phyloP scores from a whole-genome alignment of 2,329 filamentous ascomycete species.

The Alternaria infectoria region DNA sequence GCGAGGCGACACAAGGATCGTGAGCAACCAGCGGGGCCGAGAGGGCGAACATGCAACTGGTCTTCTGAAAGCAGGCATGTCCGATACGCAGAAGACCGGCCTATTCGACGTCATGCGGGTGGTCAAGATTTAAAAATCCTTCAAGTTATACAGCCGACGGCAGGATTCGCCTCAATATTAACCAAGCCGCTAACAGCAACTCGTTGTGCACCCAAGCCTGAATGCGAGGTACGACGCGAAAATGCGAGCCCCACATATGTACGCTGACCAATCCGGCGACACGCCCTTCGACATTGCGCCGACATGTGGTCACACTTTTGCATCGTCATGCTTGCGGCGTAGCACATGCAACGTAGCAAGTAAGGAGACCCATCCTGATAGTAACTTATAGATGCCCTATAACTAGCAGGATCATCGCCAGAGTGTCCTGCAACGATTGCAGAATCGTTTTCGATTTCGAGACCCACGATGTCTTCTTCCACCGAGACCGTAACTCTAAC shows the following conservation, averaged over 20 bases:
- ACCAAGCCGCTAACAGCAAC: background rate
- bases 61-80: constrained; percentile 30
- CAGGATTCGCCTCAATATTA: background rate
- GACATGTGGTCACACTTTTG: background rate
- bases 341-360: background rate
- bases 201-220: background rate
- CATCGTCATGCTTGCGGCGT: background rate
- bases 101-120: constrained; percentile 38
- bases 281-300: background rate
- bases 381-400: background rate
- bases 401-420: background rate
- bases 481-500: constrained; percentile 35
- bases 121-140: constrained; percentile 18
- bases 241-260: constrained; percentile 17
- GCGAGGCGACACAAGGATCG: constrained; percentile 41
- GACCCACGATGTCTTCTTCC: background rate
- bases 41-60: constrained; percentile 37
- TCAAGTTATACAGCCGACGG: background rate
- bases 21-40: constrained; percentile 56
- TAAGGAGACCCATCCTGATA: background rate
- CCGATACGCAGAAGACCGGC: constrained; percentile 34
- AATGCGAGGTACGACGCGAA: constrained; percentile 4
- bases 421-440: no score
- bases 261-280: constrained; percentile 19
- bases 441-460: background rate